A percentile compares a stretch with the other conserved stretches of the same genome.
phyloP scores from a whole-genome alignment of 2,329 filamentous ascomycete species.

The Cadophora sp. region DNA sequence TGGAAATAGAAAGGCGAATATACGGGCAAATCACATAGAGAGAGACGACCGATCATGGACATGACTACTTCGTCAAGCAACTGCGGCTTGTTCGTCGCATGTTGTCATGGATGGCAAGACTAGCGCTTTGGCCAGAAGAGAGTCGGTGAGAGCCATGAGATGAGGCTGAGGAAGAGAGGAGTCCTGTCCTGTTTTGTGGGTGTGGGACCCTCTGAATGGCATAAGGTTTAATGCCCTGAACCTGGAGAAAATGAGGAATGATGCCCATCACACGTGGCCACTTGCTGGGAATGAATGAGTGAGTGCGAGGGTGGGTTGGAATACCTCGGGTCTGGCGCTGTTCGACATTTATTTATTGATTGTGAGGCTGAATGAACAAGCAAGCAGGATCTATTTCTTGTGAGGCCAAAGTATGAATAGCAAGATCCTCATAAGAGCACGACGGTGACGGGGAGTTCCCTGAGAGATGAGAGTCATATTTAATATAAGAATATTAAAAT shows the following conservation, averaged over 20 bases:
- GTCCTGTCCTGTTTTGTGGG: too few species aligned
- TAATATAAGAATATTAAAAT: too few species aligned
- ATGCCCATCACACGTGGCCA: conserved; percentile 10
- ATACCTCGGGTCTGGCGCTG: not conserved
- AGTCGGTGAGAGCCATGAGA: not conserved
- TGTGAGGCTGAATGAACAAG: not conserved
- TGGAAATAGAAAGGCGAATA: conserved; percentile 12
- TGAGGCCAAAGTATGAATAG: conserved; percentile 4
- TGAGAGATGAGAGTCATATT: not conserved
- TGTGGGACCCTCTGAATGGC: not conserved
- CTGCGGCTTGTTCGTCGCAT: conserved; percentile 2
- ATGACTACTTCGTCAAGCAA: not conserved
- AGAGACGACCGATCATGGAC: not conserved
- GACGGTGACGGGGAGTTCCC: not conserved
- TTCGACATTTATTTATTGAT: not conserved
- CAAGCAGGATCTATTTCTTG: too few species aligned
- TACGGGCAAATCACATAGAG: not conserved
- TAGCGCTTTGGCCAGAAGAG: conserved; percentile 19
- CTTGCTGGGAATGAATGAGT: not conserved
- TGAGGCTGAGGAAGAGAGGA: conserved; percentile 19
- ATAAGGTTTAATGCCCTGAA: conserved; percentile 10
- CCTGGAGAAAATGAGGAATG: conserved; percentile 15
- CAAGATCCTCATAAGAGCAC: not conserved
- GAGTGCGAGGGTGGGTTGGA: too few species aligned
- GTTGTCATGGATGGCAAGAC: not conserved